A percentile compares a stretch with the other conserved stretches of the same genome.
Conservation (phyloP, 2,329 filamentous ascomycete species). For the Colletotrichum plurivorum region DNA sequence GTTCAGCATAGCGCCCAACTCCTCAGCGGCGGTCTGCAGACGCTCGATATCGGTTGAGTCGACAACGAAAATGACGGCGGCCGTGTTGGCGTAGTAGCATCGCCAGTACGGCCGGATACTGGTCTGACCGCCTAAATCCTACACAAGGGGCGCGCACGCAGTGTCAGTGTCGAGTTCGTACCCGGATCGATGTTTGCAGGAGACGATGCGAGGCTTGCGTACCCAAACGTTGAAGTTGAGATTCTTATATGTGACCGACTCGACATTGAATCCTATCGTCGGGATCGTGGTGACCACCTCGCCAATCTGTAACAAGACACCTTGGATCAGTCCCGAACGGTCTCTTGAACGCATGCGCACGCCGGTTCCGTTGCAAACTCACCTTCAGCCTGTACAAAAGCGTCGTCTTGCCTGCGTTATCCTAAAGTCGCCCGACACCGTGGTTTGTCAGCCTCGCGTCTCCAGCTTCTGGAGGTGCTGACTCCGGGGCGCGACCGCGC, state of each 20-base stretch:
- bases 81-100: slow-evolving; percentile 99
- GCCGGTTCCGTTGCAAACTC: background rate
- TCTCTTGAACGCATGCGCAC: background rate
- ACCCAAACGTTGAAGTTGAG: slow-evolving; percentile 99
- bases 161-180: slow-evolving; percentile 41
- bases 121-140: slow-evolving; percentile 98
- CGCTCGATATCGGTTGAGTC: slow-evolving; percentile 98
- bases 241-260: slow-evolving; percentile 98
- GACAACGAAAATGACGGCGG: slow-evolving; percentile 98
- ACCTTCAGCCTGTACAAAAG: slow-evolving; percentile 97
- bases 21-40: slow-evolving; percentile 91
- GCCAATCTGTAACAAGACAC: slow-evolving; percentile 77
- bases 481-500: slow-evolving; percentile 15
- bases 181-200: background rate
- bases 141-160: slow-evolving; percentile 27
- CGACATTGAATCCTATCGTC: slow-evolving; percentile 99
- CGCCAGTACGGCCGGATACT: slow-evolving; percentile 98
- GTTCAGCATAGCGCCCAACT: slow-evolving; percentile 94
- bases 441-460: slow-evolving; percentile 32
- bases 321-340: slow-evolving; percentile 34
- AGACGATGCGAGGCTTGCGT: slow-evolving; percentile 52
- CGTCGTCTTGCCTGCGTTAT: slow-evolving; percentile 98
- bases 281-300: slow-evolving; percentile 99
- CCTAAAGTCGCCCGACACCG: slow-evolving; percentile 65
- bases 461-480: slow-evolving; percentile 20